These are phyloP conservation scores for Combretum micranthum DNA, from an alignment of 345 rosid species.

Conservation along the genomic window DNA sequence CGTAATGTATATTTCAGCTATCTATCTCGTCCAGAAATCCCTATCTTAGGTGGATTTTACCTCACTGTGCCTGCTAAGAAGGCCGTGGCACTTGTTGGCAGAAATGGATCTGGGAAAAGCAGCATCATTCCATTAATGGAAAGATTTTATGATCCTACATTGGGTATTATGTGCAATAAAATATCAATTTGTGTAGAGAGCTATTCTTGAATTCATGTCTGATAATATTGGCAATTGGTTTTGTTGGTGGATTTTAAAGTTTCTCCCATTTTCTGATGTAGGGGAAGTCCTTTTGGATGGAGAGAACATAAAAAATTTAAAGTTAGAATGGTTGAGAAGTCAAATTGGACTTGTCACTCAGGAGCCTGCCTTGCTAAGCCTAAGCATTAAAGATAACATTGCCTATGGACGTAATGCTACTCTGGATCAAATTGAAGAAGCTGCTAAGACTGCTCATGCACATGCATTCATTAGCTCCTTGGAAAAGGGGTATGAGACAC, in stretches of 20 bases:
- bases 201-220: conserved; percentile 4
- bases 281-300: conserved; percentile 99
- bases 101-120: conserved; percentile 99
- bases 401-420: conserved; percentile 84
- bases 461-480: conserved; percentile 91
- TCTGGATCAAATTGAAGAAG: conserved; percentile 86
- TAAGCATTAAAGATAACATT: conserved; percentile 83
- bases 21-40: conserved; percentile 97
- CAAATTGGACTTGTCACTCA: conserved; percentile 97
- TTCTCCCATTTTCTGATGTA: conserved; percentile 33
- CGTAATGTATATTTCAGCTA: conserved; percentile 98
- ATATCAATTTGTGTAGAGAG: conserved; percentile 1
- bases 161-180: conserved; percentile 48
- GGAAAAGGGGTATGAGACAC: conserved; percentile 85
- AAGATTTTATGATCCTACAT: conserved; percentile 97
- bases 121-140: conserved; percentile 99
- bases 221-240: conserved; percentile 13
- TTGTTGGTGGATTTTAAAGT: conserved; percentile 8
- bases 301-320: conserved; percentile 85
- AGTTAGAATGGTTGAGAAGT: conserved; percentile 88
- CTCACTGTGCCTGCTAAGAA: conserved; percentile 97
- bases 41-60: conserved; percentile 95
- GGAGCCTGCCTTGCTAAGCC: conserved; percentile 92
- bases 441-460: conserved; percentile 91
- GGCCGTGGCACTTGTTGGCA: conserved; percentile 96